Base-by-base conservation (phyloP, 257 asterid species). In the Fraxinus cuspidata region DNA sequence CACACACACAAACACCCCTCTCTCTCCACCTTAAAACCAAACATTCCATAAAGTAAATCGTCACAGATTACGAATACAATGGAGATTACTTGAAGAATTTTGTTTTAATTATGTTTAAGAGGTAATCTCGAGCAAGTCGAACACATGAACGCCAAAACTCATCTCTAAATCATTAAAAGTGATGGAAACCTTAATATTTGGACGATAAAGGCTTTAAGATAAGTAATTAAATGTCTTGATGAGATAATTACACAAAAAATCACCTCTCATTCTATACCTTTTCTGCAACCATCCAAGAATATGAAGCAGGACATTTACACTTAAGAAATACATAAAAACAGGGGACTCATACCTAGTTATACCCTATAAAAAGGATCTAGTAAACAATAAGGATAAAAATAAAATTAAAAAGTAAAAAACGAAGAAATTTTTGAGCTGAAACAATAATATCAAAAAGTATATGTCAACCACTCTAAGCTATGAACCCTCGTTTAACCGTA, bases 401-500 rank as follows among this genome's bases (percentile, higher is more conserved):
- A 10, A 38, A 69, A 68, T 7, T 5, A 49, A 69, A 49, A 25
- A 4, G 51, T 27, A 67, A 25, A 38, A 75, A 76, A 40, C 10
- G n/a, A 42, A 65, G 60, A 19, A 4, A 51, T 16, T 18, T 18
- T 21, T 60, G 6, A 23, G 29, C 68, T 32, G 5, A 23, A 23
- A 25, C 32, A 15, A 21, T 23, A 8, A 21, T 23, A 63, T 63
- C 69, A 11, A 63, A 23, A 27, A 12, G 12, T 3, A 23, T 11
- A 27, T 3, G 35, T 23, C 18, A 25, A 63, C 69, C 10, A 7
- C 32, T 27, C 27, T 60, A 66, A 67, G 53, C 83, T 83, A 81
- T 47, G 81, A 74, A 70, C 64, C 75, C 72, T 79, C 81, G 21
- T 79, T 65, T 80, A 60, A 34, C 23, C 77, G 69, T 23, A 90